phyloP scores from a whole-genome alignment of 495 filamentous ascomycete genomes.

The Hypoxylon fragiforme region DNA sequence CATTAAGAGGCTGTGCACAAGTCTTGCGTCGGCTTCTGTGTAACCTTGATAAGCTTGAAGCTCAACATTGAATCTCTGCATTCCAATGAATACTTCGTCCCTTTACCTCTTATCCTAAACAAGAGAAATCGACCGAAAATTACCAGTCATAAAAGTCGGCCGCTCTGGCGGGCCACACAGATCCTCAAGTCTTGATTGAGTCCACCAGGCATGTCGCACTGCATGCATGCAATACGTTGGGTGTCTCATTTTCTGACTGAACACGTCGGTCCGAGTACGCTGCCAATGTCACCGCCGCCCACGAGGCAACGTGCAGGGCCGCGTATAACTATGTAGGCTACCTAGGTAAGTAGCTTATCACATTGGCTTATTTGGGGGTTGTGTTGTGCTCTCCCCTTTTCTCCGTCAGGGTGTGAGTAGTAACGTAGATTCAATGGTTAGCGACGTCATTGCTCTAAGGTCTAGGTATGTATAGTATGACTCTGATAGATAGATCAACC shows the following conservation, averaged over 20 bases:
- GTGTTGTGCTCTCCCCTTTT: too few species aligned
- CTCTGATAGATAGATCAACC: too few species aligned
- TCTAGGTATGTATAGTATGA: too few species aligned
- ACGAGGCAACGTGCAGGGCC: conserved; percentile 26
- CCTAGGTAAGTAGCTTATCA: too few species aligned
- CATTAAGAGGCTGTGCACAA: conserved; percentile 8
- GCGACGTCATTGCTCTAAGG: not conserved
- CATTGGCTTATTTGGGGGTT: too few species aligned
- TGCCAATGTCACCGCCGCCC: conserved; percentile 16
- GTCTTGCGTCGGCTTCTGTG: not conserved
- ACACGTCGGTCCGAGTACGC: conserved; percentile 29
- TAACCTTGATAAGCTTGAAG: not conserved
- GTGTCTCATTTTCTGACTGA: conserved; percentile 18
- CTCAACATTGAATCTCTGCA: not conserved
- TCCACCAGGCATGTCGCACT: conserved; percentile 20
- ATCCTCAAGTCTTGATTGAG: conserved; percentile 6
- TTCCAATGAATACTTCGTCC: too few species aligned
- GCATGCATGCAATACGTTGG: conserved; percentile 23
- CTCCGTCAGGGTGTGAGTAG: too few species aligned
- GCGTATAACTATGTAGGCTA: conserved; percentile 14
- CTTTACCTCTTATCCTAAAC: conserved; percentile 5
- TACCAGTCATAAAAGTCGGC: conserved; percentile 14
- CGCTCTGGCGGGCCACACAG: conserved; percentile 11
- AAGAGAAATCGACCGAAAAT: conserved; percentile 26
- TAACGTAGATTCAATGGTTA: not conserved